These are phyloP conservation scores for Astrothelium subdiscretum DNA, from an alignment of 495 filamentous ascomycete species.

Conservation along the genomic window DNA sequence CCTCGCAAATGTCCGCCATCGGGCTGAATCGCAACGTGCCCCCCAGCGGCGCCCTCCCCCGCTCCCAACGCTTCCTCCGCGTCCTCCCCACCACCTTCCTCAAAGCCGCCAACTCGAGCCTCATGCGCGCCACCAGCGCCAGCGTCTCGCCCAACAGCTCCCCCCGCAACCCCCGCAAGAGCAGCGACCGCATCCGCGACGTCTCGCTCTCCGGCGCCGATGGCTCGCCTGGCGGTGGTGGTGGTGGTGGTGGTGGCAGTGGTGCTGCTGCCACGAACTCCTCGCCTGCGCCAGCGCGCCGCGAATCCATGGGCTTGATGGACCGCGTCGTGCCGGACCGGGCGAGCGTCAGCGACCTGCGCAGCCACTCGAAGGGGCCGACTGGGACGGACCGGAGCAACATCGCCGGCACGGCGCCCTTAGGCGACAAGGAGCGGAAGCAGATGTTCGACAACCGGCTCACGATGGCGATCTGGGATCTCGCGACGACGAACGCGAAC, in stretches of 20 bases:
- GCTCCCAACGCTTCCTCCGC: slow-evolving; percentile 80
- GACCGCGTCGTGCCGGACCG: slow-evolving; percentile 26
- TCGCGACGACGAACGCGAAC: slow-evolving; percentile 86
- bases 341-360: background rate
- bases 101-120: slow-evolving; percentile 87
- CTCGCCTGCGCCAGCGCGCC: slow-evolving; percentile 28
- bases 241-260: too few species aligned
- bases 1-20: slow-evolving; percentile 80
- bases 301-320: slow-evolving; percentile 30
- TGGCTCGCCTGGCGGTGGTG: too few species aligned
- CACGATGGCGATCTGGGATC: slow-evolving; percentile 85
- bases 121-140: slow-evolving; percentile 84
- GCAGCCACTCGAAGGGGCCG: too few species aligned
- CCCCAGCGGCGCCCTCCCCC: slow-evolving; percentile 75
- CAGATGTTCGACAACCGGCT: slow-evolving; percentile 69
- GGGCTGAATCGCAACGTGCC: slow-evolving; percentile 62
- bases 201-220: slow-evolving; percentile 28
- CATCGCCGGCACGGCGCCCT: slow-evolving; percentile 11
- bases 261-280: slow-evolving; percentile 39
- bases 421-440: slow-evolving; percentile 9
- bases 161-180: slow-evolving; percentile 69
- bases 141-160: slow-evolving; percentile 41
- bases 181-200: slow-evolving; percentile 38
- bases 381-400: too few species aligned
- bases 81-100: slow-evolving; percentile 84